phyloP scores from a whole-genome alignment of 768 basidiomycete species.

The Fomitopsis pulvina region DNA sequence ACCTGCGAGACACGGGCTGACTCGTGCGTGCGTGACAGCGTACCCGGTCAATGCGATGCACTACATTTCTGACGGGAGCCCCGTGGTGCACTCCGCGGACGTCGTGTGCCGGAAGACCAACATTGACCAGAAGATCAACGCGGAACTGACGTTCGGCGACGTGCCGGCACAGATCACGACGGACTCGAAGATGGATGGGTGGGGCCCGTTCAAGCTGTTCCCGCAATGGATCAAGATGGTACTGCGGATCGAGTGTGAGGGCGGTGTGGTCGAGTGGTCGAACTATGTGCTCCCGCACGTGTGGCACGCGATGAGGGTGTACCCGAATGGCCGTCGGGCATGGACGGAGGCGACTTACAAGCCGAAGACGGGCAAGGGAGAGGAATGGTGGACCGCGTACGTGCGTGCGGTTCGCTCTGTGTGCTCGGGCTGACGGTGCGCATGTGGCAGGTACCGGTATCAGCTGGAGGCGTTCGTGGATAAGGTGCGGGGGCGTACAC shows the following conservation, averaged over 20 bases:
- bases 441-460: conserved; percentile 36
- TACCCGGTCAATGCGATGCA: conserved; percentile 25
- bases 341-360: conserved; percentile 38
- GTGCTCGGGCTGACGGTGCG: conserved; percentile 23
- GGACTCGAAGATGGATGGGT: conserved; percentile 8
- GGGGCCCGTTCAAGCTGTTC: conserved; percentile 18
- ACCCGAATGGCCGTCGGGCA: conserved; percentile 16
- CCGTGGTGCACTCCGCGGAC: conserved; percentile 10
- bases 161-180: conserved; percentile 1
- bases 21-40: conserved; percentile 15
- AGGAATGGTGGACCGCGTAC: conserved; percentile 37
- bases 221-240: conserved; percentile 21
- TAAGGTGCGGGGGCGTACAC: conserved; percentile 34
- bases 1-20: neutral
- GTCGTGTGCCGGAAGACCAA: conserved; percentile 20
- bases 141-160: conserved; percentile 18
- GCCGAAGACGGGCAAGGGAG: conserved; percentile 29
- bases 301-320: conserved; percentile 42
- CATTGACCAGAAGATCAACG: conserved; percentile 22
- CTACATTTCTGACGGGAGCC: conserved; percentile 8
- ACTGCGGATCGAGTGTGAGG: conserved; percentile 25
- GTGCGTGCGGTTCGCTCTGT: conserved; percentile 8
- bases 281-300: conserved; percentile 38
- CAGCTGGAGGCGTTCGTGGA: conserved; percentile 55
- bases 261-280: conserved; percentile 31